phyloP scores from a whole-genome alignment of 1,284 basidiomycete species.

The Papiliotrema terrestris region DNA sequence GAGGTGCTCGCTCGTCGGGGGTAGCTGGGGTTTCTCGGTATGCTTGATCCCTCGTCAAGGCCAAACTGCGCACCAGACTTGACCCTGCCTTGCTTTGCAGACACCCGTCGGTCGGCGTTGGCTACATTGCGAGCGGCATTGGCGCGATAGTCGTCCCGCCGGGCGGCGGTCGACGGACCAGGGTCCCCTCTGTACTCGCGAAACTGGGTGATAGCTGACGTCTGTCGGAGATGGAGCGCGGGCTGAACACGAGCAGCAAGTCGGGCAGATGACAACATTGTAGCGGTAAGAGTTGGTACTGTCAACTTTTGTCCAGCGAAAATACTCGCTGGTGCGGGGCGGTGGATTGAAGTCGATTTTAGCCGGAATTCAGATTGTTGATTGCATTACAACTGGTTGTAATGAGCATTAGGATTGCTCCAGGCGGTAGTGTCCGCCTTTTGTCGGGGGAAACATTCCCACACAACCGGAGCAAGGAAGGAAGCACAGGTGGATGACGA shows the following conservation, averaged over 20 bases:
- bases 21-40: not conserved
- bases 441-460: no score
- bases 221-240: not conserved
- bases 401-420: no score
- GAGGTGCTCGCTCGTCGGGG: not conserved
- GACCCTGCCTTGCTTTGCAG: not conserved
- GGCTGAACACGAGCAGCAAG: not conserved
- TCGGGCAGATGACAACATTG: not conserved
- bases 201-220: not conserved
- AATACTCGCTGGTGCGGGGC: no score
- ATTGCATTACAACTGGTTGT: no score
- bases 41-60: not conserved
- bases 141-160: slow-evolving; percentile 7
- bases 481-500: no score
- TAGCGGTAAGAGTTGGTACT: not conserved
- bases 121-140: not conserved
- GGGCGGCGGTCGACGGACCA: slow-evolving; percentile 14
- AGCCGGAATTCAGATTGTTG: no score
- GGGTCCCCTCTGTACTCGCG: slow-evolving; percentile 23
- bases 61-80: not conserved
- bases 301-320: not conserved
- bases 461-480: no score
- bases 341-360: no score
- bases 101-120: not conserved
- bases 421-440: no score